Conservation (phyloP, 148 eudicot genomes). For the Rhododendron williamsianum region DNA sequence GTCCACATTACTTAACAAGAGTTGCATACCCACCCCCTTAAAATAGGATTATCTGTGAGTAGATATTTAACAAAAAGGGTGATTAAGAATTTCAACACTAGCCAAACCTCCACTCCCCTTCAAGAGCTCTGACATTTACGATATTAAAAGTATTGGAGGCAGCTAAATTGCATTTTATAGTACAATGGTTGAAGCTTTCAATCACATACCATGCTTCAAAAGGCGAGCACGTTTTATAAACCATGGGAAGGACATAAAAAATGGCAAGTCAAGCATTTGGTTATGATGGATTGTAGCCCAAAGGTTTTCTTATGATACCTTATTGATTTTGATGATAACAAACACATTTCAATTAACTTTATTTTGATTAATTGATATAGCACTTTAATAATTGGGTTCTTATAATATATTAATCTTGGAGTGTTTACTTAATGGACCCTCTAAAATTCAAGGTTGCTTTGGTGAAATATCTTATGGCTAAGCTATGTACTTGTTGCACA, state of each 20-base stretch:
- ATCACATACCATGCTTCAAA: neutral
- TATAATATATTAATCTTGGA: too few species aligned
- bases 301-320: too few species aligned
- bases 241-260: neutral
- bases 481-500: too few species aligned
- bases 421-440: too few species aligned
- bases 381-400: too few species aligned
- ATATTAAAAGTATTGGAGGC: neutral
- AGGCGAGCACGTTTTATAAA: neutral
- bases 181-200: neutral
- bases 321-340: too few species aligned
- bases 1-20: neutral
- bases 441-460: too few species aligned
- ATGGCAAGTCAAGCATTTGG: slow-evolving; percentile 1
- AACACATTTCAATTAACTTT: too few species aligned
- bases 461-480: too few species aligned
- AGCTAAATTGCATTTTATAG: neutral
- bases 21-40: neutral
- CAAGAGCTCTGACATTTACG: too few species aligned
- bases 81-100: neutral
- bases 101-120: neutral
- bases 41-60: neutral
- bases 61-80: neutral
- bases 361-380: too few species aligned
- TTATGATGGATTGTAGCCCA: neutral